Conservation (phyloP, 2,329 filamentous ascomycete species). For the Penicillium brevicompactum region DNA sequence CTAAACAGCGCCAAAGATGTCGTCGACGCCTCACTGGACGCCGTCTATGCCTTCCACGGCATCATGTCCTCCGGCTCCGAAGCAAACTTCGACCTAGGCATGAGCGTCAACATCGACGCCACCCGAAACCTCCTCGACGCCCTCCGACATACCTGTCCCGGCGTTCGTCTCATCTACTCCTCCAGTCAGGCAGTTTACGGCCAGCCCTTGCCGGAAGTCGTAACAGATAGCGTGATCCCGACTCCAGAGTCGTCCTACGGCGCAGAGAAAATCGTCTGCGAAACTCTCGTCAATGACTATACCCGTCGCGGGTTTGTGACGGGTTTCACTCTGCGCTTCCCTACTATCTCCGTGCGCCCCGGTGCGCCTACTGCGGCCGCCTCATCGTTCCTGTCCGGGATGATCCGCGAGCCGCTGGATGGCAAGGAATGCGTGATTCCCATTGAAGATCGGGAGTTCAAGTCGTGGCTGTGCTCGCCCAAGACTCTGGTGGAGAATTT, state of each 20-base stretch:
- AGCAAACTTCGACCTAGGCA: constrained; percentile 61
- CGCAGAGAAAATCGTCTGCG: constrained; percentile 64
- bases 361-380: constrained; percentile 63
- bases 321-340: constrained; percentile 61
- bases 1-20: constrained; percentile 45
- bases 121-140: constrained; percentile 58
- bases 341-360: constrained; percentile 63
- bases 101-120: constrained; percentile 64
- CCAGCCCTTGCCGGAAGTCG: constrained; percentile 55
- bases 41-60: constrained; percentile 65
- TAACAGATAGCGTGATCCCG: constrained; percentile 55
- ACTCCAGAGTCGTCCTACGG: constrained; percentile 66
- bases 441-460: constrained; percentile 54
- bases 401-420: constrained; percentile 64
- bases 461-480: constrained; percentile 59
- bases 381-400: constrained; percentile 64
- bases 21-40: constrained; percentile 49
- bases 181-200: constrained; percentile 67
- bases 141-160: constrained; percentile 53
- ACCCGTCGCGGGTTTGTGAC: constrained; percentile 61
- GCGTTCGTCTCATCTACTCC: constrained; percentile 62
- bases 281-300: constrained; percentile 65
- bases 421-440: constrained; percentile 57
- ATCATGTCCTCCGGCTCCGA: constrained; percentile 69
- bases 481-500: constrained; percentile 57